Base-by-base conservation (phyloP, 768 basidiomycete genomes). In the Russula ochroleuca region DNA sequence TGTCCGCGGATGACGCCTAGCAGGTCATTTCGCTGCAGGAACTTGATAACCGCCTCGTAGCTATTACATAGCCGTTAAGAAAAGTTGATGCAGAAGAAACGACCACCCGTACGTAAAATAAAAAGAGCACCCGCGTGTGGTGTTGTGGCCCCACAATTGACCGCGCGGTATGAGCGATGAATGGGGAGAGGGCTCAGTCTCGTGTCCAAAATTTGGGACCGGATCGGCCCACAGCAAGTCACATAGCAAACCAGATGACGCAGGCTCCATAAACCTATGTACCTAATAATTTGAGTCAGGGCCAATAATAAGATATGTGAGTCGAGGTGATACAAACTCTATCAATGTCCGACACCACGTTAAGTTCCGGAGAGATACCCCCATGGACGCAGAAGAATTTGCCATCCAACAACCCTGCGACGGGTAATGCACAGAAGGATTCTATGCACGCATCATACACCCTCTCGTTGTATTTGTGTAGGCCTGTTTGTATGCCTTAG, bases 351-450 rank as follows among this genome's bases (percentile, higher is more conserved):
- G 85, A 84, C 4, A 99, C 78, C 7, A 84, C 85, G 49, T 86
- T 76, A 1, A 99, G 80, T 67, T 90, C 86, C 0, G 97, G 97
- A 0, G 92, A 94, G 41, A 99, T 81, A 4, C 97, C 97, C 2
- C 97, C 97, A 69, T 98, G 97, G 2, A 98, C 94, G 71, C 96
- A 98, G 74, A 99, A 90, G 79, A 99, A 98, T 70, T 93, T 90
- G 66, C 85, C 82, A 73, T 99, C 97, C 74, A 99, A 90, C 62
- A 98, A 78, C 8, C 93, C 97, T 0, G 94, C 83, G 38, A 99
- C 77, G 3, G 97, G 97, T 6, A 99, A 80, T 25, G 92, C 87
- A 70, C 87, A 88, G 78, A 98, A 99, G 0, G 92, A 92, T 49
- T 85, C 81, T 70, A 93, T 84, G 73, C 94, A 97, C 1, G 93